A percentile compares a stretch with the other conserved stretches of the same genome.
Evolutionary conservation across 163 green algal genomes (phyloP).

Genomic region (Chloroidium sp.): DNA sequence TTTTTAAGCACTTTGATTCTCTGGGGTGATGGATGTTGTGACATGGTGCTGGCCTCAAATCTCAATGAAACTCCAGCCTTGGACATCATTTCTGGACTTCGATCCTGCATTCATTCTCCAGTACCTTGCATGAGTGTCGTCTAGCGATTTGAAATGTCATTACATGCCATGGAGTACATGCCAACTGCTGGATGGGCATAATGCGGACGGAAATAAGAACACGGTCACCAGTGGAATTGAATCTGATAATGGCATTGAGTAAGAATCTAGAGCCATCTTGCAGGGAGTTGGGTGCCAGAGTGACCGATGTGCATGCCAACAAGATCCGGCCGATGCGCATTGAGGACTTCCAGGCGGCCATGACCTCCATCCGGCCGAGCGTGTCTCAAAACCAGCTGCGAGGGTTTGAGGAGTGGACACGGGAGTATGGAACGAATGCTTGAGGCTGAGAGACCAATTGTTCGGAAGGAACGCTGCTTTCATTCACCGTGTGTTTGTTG

Average conservation of each 20-base stretch:
- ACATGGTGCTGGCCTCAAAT: no score
- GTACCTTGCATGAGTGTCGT: no score
- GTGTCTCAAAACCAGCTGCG: conserved; percentile 38
- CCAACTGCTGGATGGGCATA: no score
- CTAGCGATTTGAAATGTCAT: no score
- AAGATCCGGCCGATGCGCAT: conserved; percentile 30
- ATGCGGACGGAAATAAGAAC: no score
- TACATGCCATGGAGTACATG: no score
- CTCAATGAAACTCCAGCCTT: no score
- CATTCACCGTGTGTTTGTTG: no score
- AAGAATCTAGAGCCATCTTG: conserved; percentile 9
- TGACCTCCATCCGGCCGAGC: conserved; percentile 30
- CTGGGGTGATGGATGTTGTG: no score
- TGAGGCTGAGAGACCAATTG: neutral
- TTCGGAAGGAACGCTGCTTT: no score
- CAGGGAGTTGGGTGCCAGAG: conserved; percentile 39
- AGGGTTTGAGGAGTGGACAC: conserved; percentile 55
- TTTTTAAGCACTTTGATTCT: neutral
- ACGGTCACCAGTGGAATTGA: neutral
- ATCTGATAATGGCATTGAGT: neutral
- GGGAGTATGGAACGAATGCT: conserved; percentile 35
- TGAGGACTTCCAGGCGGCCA: conserved; percentile 37
- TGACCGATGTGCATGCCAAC: conserved; percentile 30
- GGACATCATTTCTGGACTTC: no score
- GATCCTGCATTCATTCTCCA: no score